phyloP scores from a whole-genome alignment of 257 asterid species.

The Schizonepeta tenuifolia region DNA sequence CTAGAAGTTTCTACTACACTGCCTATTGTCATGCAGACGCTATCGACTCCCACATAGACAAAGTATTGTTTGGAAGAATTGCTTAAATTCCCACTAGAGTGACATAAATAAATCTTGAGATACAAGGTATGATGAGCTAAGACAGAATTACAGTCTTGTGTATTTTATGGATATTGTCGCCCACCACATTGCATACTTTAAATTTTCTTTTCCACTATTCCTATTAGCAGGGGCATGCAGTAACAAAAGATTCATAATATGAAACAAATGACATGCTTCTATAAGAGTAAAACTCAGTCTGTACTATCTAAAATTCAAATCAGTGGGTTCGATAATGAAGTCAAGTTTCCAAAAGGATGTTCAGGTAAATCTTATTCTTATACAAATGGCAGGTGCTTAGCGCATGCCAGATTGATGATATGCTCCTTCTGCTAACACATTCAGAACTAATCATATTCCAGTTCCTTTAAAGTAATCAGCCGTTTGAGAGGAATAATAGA shows the following conservation, averaged over 20 bases:
- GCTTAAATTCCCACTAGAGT: neutral
- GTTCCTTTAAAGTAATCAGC: conserved; percentile 88
- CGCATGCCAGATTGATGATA: conserved; percentile 25
- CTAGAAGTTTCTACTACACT: no score
- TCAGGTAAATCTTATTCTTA: conserved; percentile 1
- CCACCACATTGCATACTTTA: no score
- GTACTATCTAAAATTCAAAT: no score
- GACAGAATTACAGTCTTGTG: neutral
- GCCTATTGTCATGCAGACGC: no score
- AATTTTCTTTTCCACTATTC: no score
- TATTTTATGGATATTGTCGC: no score
- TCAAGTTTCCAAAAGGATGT: neutral
- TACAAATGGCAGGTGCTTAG: conserved; percentile 5
- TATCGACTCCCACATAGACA: neutral
- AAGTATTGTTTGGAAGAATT: conserved; percentile 32
- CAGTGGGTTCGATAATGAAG: neutral
- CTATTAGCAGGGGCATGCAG: no score
- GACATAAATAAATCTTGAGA: neutral
- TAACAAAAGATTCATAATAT: no score
- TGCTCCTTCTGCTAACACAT: conserved; percentile 12
- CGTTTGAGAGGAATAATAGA: conserved; percentile 88
- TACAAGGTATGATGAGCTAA: neutral
- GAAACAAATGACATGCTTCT: no score
- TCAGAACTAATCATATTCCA: conserved; percentile 78
- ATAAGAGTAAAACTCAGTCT: no score